Evolutionary conservation across 2,329 filamentous ascomycete species (phyloP), one percentile per base, ranked within the genome.

Genomic region (Trichoderma guizhouense): DNA sequence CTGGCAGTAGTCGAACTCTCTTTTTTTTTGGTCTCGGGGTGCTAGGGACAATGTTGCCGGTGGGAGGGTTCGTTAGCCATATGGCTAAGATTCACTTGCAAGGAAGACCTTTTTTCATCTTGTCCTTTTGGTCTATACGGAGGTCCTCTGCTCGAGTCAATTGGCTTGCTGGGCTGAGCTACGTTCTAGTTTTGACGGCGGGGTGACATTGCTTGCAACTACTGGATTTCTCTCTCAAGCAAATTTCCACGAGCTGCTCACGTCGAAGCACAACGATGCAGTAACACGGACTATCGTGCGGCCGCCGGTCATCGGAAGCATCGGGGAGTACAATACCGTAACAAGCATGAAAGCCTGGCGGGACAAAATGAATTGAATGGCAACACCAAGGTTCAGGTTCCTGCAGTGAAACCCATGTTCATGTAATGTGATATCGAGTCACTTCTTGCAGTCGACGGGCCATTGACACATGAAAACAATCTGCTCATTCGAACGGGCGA

Each of bases 1-100:
- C 66, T 69, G 66, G 66, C 66, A 69, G 66, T 69, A 69, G 66
- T 60, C 36, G 57, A 68, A 60, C 65, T 68, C 53, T 67, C 18
- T 47, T 28, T 30, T 43, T 43, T n/a, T 60, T 7, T 21, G 2
- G 8, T 28, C 30, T 58, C 15, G 34, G 18, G 32, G 12, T 24
- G 53, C 34, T 60, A 32, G 65, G 55, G 11, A 68, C 12, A 12
- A 12, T 47, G 55, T 24, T 60, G 39, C 24, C 18, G 65, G 55
- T 47, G 43, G 28, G 9, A 39, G 32, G 5, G 21, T 15, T 39
- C 7, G 21, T 24, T 61, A 53, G 39, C 28, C 2, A 36, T 36
- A 15, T 43, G 36, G 39, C 39, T n/a, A n/a, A 43, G 47, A 24
- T 24, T 53, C 11, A 51, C 43, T 51, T 21, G 43, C n/a, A 53